phyloP scores from a whole-genome alignment of 1,139 yeast species.

The Yamadazyma membranifaciens region DNA sequence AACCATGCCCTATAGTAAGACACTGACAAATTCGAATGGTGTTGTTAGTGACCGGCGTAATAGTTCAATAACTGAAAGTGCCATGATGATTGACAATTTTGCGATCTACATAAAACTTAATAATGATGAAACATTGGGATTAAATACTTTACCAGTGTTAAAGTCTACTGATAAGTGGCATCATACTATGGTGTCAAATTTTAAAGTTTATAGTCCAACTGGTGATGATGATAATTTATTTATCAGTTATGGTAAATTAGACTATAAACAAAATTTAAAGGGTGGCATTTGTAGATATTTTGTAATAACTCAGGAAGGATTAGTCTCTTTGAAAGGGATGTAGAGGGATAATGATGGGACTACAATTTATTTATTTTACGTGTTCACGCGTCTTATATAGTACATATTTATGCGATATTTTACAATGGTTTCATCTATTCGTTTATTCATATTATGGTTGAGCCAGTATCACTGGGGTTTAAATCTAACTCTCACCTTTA shows the following conservation, averaged over 20 bases:
- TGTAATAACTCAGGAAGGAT: constrained; percentile 33
- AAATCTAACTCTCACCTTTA: not conserved
- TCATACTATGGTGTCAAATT: constrained; percentile 34
- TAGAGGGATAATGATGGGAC: not conserved
- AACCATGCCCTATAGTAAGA: constrained; percentile 17
- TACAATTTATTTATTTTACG: not conserved
- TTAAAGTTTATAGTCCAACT: constrained; percentile 17
- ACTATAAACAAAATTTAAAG: constrained; percentile 1
- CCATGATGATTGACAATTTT: not conserved
- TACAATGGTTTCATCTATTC: not conserved
- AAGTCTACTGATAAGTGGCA: constrained; percentile 44
- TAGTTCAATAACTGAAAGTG: not conserved
- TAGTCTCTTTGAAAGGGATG: constrained; percentile 18
- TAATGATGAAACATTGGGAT: constrained; percentile 22
- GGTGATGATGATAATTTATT: constrained; percentile 15
- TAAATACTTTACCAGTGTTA: constrained; percentile 39
- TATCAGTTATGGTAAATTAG: constrained; percentile 17
- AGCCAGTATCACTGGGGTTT: not conserved
- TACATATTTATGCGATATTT: not conserved
- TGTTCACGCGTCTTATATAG: not conserved
- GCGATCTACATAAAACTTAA: not conserved
- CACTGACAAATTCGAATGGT: constrained; percentile 32
- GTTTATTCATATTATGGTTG: not conserved
- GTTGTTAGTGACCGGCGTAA: not conserved
- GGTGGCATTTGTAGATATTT: constrained; percentile 24